Conservation (phyloP, 1,139 yeast genomes). For the Wickerhamiella pararugosa region DNA sequence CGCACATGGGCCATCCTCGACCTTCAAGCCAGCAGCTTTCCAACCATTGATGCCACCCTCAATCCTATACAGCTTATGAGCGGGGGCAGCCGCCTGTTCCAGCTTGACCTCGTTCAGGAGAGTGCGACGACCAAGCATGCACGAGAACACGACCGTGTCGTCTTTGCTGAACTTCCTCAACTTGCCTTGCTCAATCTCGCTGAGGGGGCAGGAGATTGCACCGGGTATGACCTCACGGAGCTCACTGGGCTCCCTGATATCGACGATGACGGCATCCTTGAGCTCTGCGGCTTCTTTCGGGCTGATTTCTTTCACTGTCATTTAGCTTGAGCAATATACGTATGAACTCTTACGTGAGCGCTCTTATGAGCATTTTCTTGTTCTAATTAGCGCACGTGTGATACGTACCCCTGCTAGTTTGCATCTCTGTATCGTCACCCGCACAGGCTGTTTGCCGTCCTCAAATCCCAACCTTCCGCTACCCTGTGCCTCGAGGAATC, state of each 20-base stretch:
- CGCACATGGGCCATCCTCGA: background rate
- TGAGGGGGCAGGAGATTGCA: slow-evolving; percentile 3
- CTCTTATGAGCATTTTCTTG: too few relatives aligned
- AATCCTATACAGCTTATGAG: slow-evolving; percentile 2
- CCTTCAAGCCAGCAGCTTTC: slow-evolving; percentile 2
- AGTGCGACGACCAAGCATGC: slow-evolving; percentile 6
- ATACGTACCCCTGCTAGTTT: too few relatives aligned
- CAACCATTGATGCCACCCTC: slow-evolving; percentile 3
- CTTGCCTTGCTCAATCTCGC: slow-evolving; percentile 1
- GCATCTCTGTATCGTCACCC: too few relatives aligned
- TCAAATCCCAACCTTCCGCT: too few relatives aligned
- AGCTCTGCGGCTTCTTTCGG: too few relatives aligned
- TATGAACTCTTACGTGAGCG: too few relatives aligned
- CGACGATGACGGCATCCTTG: slow-evolving; percentile 1
- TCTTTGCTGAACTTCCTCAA: background rate
- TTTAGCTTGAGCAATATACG: too few relatives aligned
- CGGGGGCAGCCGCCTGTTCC: slow-evolving; percentile 2
- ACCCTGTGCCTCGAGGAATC: too few relatives aligned
- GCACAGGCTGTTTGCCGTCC: too few relatives aligned
- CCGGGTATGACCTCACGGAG: slow-evolving; percentile 4
- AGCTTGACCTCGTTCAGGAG: slow-evolving; percentile 2
- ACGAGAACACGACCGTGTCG: slow-evolving; percentile 1
- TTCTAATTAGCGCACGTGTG: too few relatives aligned
- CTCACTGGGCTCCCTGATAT: slow-evolving; percentile 5
- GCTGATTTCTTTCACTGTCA: too few relatives aligned